Evolutionary conservation across 371 early-diverging fungal genomes (phyloP), one percentile per base, ranked within the genome.

Genomic region (Zopfochytrium polystomum): DNA sequence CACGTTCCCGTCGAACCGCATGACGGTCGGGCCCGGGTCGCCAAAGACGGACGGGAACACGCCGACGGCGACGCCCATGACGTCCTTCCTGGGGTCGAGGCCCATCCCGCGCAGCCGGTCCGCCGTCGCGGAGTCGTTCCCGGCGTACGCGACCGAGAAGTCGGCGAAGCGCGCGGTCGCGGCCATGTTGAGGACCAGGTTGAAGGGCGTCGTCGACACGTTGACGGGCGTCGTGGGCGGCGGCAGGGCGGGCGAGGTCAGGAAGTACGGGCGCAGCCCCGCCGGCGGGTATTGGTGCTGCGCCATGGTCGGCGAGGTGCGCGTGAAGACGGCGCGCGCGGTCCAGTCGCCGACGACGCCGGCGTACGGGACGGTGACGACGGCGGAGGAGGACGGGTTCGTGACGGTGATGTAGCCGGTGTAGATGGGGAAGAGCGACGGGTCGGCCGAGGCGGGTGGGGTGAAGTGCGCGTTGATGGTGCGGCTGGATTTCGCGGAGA

Each of bases 351-450:
- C 63, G 26, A 48, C 31, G 7, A 67, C 47, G n/a, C 68, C 68
- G 26, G 68, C 68, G 26, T 58, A 67, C 3, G 68, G 68, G 43
- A 67, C 60, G 1, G 49, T 32, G 18, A 54, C 49, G 20, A 56
- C 20, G 20, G 32, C 22, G 26, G n/a, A 5, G 27, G 30, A 32
- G 15, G 11, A 22, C 15, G 2, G 23, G 44, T 20, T 23, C 34
- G 18, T 11, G 23, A 67, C 20, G 18, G 25, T 48, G 43, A 67
- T 47, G 55, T 54, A 67, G 11, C 68, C 68, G 29, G 63, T 50
- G 55, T 58, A 67, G 47, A 67, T 55, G 25, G 68, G 63, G 51
- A 58, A 58, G 25, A 45, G n/a, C 5, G 62, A 7, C 15, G 18
- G 13, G 32, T 46, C 53, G 27, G 32, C 49, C 22, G 31, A 25